Evolutionary conservation across 2,329 filamentous ascomycete species (phyloP), one percentile per base, ranked within the genome.

Genomic region (Chaetomiaceae sp.): DNA sequence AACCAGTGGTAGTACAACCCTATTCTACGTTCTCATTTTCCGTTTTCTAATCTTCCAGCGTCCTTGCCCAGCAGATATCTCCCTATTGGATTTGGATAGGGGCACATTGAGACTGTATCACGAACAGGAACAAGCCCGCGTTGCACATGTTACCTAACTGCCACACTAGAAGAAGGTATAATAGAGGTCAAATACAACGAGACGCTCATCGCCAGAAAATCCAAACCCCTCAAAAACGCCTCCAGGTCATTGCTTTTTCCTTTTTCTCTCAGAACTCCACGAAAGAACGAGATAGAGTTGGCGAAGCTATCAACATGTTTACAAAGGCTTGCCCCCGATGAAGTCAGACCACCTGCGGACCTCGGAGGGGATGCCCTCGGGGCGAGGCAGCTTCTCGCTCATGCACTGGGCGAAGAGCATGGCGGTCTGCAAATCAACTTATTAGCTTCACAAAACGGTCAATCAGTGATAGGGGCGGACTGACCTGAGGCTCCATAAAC

Each of bases 401-500:
- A 98, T 94, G 71, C 93, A 97, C 68, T 88, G 87, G 52, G 93
- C 89, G 62, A 97, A 97, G 59, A 97, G 86, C 55, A 93, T 83
- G 50, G 93, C 91, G 58, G 93, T 98, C 89, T 96, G 56, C 17
- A 11, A 35, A 36, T 11, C 35, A 15, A 14, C n/a, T 34, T 2
- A 2, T 48, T 32, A 51, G 48, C 35, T 7, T 32, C 29, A 32
- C 15, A n/a, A n/a, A n/a, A 7, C n/a, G 4, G 29, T n/a, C n/a
- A n/a, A n/a, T 32, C 6, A n/a, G 4, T 14, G 12, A 14, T 6
- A n/a, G 26, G 22, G 11, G 14, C 18, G 27, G 48, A 67, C 80
- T 72, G 74, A 94, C 89, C 84, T 93, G 91, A 45, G 90, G 88
- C 74, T 97, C 91, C 90, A 96, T 96, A 69, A 98, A 97, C 47